Evolutionary conservation across 108 stramenopile genomes (phyloP).

Genomic region (Cyclotella sp.): DNA sequence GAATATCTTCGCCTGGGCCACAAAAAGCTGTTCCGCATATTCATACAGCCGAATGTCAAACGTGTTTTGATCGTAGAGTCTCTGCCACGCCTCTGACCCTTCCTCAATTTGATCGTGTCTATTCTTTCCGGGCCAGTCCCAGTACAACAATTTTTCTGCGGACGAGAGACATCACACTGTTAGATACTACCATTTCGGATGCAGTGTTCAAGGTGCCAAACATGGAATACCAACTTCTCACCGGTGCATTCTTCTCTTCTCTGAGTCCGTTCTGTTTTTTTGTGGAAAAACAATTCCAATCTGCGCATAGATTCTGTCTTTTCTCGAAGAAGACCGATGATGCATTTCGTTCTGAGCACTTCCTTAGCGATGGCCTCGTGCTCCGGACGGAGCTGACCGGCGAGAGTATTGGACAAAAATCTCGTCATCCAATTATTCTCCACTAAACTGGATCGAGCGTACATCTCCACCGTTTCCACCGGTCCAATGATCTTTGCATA

Average conservation of each 20-base stretch:
- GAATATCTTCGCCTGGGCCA: conserved; percentile 49
- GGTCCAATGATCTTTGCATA: conserved; percentile 20
- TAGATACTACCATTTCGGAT: neutral
- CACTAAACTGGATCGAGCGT: conserved; percentile 43
- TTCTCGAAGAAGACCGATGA: conserved; percentile 47
- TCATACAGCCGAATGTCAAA: conserved; percentile 55
- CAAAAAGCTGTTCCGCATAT: conserved; percentile 54
- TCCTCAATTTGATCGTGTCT: conserved; percentile 44
- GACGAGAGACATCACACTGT: no score
- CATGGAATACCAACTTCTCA: neutral
- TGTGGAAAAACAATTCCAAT: conserved; percentile 49
- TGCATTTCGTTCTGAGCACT: conserved; percentile 43
- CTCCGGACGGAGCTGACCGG: conserved; percentile 32
- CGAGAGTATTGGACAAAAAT: conserved; percentile 42
- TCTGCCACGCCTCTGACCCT: conserved; percentile 46
- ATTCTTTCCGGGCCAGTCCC: conserved; percentile 60
- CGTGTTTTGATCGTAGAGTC: conserved; percentile 38
- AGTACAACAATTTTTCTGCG: conserved; percentile 48
- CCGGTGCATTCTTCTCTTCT: conserved; percentile 47
- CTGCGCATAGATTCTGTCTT: conserved; percentile 48
- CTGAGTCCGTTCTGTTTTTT: conserved; percentile 28
- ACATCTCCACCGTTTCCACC: conserved; percentile 47
- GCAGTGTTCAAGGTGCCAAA: neutral
- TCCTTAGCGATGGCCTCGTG: conserved; percentile 59
- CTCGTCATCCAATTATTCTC: conserved; percentile 65